Evolutionary conservation across 257 asterid species (phyloP), one percentile per base, ranked within the genome.

Genomic region (Nicotiana paniculata): DNA sequence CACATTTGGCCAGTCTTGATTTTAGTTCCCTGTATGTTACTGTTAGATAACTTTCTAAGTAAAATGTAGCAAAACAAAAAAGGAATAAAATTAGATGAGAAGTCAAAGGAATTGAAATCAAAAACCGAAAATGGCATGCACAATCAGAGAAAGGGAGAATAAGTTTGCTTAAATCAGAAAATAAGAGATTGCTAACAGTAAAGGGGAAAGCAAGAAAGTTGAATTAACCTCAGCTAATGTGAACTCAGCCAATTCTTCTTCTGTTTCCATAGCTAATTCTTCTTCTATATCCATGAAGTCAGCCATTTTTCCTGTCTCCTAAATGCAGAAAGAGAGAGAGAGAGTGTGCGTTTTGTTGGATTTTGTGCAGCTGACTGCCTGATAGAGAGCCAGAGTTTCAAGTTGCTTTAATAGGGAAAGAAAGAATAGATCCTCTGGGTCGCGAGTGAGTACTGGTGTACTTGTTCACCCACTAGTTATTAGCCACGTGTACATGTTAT

Each of bases 211-310:
- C 74, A 4, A 83, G 37, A 53, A 35, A 53, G 77, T 37, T 48
- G 78, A 80, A 80, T 43, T 63, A 46, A 91, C 97, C 95, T 92
- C 95, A 65, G 91, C 86, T 81, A 91, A 77, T 57, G 97, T 92
- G 85, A 92, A 92, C 85, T 88, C 97, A 2, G 88, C 81, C 9
- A 64, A 82, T 54, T 86, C 89, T 57, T 80, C 88, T 39, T 86
- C 91, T 74, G 69, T 83, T 84, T 39, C 46, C 46, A 28, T 28
- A 2, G 88, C 81, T 7, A 64, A 82, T 54, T 86, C 89, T 32
- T 32, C 35, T 32, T 32, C 35, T 32, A 0, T 3, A 3, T 85
- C 87, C 86, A 85, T 77, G 79, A 57, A 59, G 24, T 55, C 43
- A 32, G 30, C 85, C 85, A 84, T 62, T 85, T 79, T 15, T 67